These are phyloP conservation scores for Gyrodon lividus DNA, from an alignment of 768 basidiomycete species.

Conservation along the genomic window DNA sequence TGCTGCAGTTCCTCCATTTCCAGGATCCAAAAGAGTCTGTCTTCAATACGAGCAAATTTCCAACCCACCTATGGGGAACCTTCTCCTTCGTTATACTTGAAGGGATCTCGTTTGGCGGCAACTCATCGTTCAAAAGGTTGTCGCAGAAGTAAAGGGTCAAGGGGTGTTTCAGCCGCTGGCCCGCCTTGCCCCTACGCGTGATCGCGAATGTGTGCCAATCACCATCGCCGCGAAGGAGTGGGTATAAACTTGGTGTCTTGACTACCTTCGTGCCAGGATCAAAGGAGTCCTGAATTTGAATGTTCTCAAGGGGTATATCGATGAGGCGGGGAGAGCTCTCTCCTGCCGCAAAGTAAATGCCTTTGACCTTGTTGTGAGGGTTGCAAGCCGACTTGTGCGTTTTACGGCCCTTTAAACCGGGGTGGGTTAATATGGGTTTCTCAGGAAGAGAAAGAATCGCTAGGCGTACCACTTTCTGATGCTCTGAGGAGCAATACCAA, in stretches of 20 bases:
- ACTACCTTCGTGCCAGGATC: background rate
- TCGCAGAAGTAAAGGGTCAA: slow-evolving; percentile 4
- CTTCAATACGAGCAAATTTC: slow-evolving; percentile 10
- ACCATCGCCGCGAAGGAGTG: background rate
- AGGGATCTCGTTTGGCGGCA: slow-evolving; percentile 5
- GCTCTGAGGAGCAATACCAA: too few species aligned
- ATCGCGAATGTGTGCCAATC: background rate
- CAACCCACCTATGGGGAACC: slow-evolving; percentile 7
- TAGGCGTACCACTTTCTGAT: too few species aligned
- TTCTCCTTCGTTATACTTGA: background rate
- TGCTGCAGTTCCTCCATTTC: background rate
- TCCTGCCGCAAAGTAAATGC: background rate
- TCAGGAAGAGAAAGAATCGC: too few species aligned
- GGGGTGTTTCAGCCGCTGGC: background rate
- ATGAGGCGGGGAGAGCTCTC: background rate
- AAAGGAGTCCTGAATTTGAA: background rate
- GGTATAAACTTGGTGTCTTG: background rate
- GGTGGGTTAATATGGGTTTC: too few species aligned
- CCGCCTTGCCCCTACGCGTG: background rate
- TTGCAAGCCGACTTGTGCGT: too few species aligned
- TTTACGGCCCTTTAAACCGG: too few species aligned
- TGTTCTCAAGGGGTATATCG: background rate
- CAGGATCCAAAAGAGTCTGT: background rate
- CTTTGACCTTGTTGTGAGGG: too few species aligned
- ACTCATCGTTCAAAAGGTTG: slow-evolving; percentile 11